A percentile compares a stretch with the other conserved stretches of the same genome.
phyloP scores from a whole-genome alignment of 2,329 filamentous ascomycete genomes.

The Hymenoscyphus salicellus region DNA sequence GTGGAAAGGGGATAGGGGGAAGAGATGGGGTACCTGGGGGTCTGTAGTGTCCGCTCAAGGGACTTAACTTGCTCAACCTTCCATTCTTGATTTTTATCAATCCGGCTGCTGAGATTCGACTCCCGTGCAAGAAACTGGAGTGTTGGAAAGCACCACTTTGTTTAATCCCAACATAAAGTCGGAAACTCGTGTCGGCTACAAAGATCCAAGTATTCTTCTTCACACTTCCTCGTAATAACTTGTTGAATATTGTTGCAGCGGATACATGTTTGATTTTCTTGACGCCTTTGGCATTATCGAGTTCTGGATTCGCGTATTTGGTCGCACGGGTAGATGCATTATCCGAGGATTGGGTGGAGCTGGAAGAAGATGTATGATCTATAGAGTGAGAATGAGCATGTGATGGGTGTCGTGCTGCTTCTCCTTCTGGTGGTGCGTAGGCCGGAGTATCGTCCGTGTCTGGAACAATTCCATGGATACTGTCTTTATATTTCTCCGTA shows the following conservation, averaged over 20 bases:
- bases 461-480: constrained; percentile 69
- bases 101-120: constrained; percentile 77
- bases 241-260: constrained; percentile 72
- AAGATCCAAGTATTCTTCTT: constrained; percentile 94
- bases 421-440: constrained; percentile 37
- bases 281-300: constrained; percentile 59
- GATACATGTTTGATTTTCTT: constrained; percentile 65
- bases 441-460: constrained; percentile 57
- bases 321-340: constrained; percentile 56
- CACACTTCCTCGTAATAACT: constrained; percentile 72
- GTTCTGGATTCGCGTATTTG: constrained; percentile 62
- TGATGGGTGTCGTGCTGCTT: constrained; percentile 25
- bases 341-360: constrained; percentile 32
- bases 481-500: constrained; percentile 72
- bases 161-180: constrained; percentile 87
- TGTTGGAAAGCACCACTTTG: constrained; percentile 86
- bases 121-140: constrained; percentile 81
- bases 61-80: constrained; percentile 69
- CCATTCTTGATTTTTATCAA: constrained; percentile 83
- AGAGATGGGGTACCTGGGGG: constrained; percentile 56
- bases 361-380: constrained; percentile 12
- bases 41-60: constrained; percentile 75
- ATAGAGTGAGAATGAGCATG: not conserved
- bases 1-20: too few relatives aligned
- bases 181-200: constrained; percentile 79